Evolutionary conservation across 2,329 filamentous ascomycete species (phyloP), one percentile per base, ranked within the genome.

Genomic region (Epicoccum nigrum): DNA sequence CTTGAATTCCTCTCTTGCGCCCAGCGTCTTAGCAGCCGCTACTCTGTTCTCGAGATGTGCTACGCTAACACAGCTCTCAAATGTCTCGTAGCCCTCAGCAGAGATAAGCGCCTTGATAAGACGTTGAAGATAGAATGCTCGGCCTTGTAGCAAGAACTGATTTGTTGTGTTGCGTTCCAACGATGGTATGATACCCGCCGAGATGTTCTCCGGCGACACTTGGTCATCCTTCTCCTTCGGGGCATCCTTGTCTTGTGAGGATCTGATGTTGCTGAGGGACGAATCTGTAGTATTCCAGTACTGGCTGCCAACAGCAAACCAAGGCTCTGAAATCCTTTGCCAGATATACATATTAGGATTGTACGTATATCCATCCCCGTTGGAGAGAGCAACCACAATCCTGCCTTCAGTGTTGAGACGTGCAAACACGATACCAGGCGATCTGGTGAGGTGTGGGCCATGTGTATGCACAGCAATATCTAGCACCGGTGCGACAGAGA

Each of bases 281-380:
- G 91, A 92, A 66, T 97, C 94, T 45, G 92, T 96, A 1, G 92
- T 95, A 73, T 99, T 97, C 95, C 94, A 99, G 72, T 99, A 99
- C 70, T 99, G 94, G 62, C 90, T 96, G 15, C 92, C 92, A 0
- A 97, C 92, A 0, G 93, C 93, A 92, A 94, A 99, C 94, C 94
- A 99, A 2, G 90, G 84, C 70, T 99, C 95, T 2, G 92, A 96
- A n/a, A 99, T 80, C 8, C 92, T 86, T 73, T 97, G 93, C 94
- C 94, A 99, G 7, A 86, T 84, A 72, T 86, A 93, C 87, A 99
- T 89, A 15, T 83, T 81, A 0, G 88, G 84, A 1, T 90, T 90
- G 74, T 99, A 99, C 45, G 87, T 87, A 74, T 92, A 99, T 1
- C 94, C 94, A 64, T 99, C 93, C 16, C 94, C 94, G 63, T 97